A percentile compares a stretch with the other conserved stretches of the same genome.
Evolutionary conservation across 2,329 filamentous ascomycete genomes (phyloP).

Genomic region (Botrytis hyacinthi): DNA sequence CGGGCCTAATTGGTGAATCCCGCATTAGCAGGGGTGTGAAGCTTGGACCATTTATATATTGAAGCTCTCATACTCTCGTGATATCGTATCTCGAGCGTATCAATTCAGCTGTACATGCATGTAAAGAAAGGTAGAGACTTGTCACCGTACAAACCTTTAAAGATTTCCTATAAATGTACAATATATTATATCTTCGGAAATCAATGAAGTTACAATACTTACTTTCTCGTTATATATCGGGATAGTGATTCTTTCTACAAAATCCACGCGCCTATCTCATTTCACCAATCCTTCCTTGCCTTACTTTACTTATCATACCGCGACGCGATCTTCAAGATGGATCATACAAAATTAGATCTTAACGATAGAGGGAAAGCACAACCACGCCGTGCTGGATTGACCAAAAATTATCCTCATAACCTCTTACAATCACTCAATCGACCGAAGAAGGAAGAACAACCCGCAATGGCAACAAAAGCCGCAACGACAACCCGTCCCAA

Average conservation of each 20-base stretch:
- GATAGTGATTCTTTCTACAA: not conserved
- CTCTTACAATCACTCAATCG: constrained; percentile 16
- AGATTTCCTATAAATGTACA: not conserved
- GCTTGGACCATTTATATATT: not conserved
- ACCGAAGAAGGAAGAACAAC: not conserved
- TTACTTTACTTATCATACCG: not conserved
- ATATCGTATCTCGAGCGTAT: not conserved
- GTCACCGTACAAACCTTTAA: not conserved
- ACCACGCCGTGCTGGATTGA: constrained; percentile 15
- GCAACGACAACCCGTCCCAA: not conserved
- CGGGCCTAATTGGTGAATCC: not conserved
- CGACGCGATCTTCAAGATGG: constrained; percentile 18
- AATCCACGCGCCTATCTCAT: not conserved
- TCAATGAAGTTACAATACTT: not conserved
- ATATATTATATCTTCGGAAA: too few relatives aligned
- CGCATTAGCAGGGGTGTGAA: not conserved
- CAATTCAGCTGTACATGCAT: not conserved
- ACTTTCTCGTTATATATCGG: not conserved
- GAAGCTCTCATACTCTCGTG: not conserved
- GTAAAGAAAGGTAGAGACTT: not conserved
- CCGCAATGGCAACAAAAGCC: not conserved
- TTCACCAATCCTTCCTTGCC: not conserved
- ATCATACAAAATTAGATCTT: constrained; percentile 12
- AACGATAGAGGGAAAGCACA: constrained; percentile 16
- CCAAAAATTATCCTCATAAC: not conserved